Evolutionary conservation across 164 flowering plant species (phyloP).

Genomic region (Umbilicus rupestris): DNA sequence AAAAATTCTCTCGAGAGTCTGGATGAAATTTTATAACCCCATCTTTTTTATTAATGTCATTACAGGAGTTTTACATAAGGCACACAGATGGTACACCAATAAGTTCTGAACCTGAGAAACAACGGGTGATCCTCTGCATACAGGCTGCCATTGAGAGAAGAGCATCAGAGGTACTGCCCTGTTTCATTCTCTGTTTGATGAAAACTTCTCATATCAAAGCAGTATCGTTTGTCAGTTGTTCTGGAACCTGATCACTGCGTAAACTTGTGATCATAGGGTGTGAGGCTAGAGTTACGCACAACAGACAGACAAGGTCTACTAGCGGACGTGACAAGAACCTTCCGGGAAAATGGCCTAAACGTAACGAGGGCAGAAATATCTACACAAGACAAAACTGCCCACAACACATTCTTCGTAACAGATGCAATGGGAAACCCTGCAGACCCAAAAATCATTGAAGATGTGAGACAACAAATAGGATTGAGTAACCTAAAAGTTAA

Average conservation of each 20-base stretch:
- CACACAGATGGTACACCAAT: slow-evolving; percentile 77
- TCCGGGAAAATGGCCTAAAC: slow-evolving; percentile 83
- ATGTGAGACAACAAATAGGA: slow-evolving; percentile 57
- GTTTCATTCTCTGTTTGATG: background rate
- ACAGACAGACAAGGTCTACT: slow-evolving; percentile 52
- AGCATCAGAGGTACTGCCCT: slow-evolving; percentile 47
- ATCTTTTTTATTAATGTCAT: background rate
- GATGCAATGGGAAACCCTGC: slow-evolving; percentile 50
- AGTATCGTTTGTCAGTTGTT: background rate
- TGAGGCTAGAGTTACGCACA: slow-evolving; percentile 45
- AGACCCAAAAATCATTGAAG: slow-evolving; percentile 55
- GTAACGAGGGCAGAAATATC: slow-evolving; percentile 86
- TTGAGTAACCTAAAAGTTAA: slow-evolving; percentile 49
- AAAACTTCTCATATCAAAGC: background rate
- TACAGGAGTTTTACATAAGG: slow-evolving; percentile 63
- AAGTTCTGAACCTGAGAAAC: slow-evolving; percentile 67
- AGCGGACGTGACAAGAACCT: slow-evolving; percentile 78
- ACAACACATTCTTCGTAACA: slow-evolving; percentile 60
- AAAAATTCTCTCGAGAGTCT: background rate
- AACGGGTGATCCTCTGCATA: slow-evolving; percentile 60
- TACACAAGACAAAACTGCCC: slow-evolving; percentile 40
- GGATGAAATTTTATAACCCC: background rate
- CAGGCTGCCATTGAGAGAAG: slow-evolving; percentile 71
- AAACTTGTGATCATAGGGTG: slow-evolving; percentile 33
- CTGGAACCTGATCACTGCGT: background rate